Evolutionary conservation across 2,329 filamentous ascomycete species (phyloP), one percentile per base, ranked within the genome.

Genomic region (Aspergillus sp.): DNA sequence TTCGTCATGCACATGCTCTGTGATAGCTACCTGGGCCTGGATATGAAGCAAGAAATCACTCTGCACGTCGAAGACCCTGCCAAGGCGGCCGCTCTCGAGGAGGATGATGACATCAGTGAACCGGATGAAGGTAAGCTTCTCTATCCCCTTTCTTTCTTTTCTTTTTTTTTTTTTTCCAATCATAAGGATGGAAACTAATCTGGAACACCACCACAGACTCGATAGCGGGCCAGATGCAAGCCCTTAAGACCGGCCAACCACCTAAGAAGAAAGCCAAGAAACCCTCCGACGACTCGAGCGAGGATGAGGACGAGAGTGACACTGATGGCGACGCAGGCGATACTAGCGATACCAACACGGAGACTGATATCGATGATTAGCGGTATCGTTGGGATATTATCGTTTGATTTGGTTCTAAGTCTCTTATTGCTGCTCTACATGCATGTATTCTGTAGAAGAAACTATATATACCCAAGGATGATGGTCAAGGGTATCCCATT

Each of bases 91-190:
- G 80, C 85, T 56, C 83, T 94, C 62, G 80, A 81, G 44, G 86
- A 83, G 42, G 89, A 96, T 56, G 93, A 95, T 59, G 93, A 98
- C 49, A 98, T 98, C 56, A 94, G 88, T 64, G 93, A 98, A 67
- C 93, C 94, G 33, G 93, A 97, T 53, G 93, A 98, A 76, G 93
- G 93, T 95, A 77, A 75, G 83, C 75, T 43, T 10, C 38, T 41
- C 34, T 27, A 28, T 35, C n/a, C 12, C 32, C 47, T 52, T 19
- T 7, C 28, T 36, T 42, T 46, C 29, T 47, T 43, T 19, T 29
- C 41, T 41, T 19, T 19, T 19, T 19, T 19, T 19, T 19, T 19
- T 19, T 19, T 19, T 19, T 19, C 19, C 19, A 19, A 19, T 19
- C 44, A 29, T 36, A 47, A 36, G 68, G 54, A 68, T 48, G 45